Evolutionary conservation across 441 rosid genomes (phyloP).

Genomic region (Pelargonium fulgidum): DNA sequence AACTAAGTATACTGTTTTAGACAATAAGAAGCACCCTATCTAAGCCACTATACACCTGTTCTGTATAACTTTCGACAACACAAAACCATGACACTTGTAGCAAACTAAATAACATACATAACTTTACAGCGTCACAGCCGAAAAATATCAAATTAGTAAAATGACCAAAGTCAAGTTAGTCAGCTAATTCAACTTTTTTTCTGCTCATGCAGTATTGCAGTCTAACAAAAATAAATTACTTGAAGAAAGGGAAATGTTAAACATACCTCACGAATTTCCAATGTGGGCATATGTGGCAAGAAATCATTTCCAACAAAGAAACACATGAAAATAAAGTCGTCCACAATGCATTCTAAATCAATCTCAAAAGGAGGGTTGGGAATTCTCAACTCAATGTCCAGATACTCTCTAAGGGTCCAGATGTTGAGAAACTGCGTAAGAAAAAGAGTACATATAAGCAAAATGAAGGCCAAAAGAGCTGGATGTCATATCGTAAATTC

Average conservation of each 20-base stretch:
- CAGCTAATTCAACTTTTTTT: background rate
- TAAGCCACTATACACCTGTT: no score
- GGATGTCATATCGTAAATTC: background rate
- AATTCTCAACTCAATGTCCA: constrained; percentile 70
- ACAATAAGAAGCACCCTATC: no score
- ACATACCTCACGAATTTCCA: constrained; percentile 97
- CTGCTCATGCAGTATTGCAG: no score
- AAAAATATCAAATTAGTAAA: background rate
- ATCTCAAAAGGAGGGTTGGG: constrained; percentile 45
- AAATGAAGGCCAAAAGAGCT: background rate
- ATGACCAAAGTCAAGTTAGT: background rate
- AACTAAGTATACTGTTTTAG: no score
- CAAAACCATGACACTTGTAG: background rate
- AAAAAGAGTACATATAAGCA: constrained; percentile 6
- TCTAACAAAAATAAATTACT: background rate
- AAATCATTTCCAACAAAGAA: constrained; percentile 99
- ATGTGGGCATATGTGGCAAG: constrained; percentile 96
- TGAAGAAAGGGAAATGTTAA: background rate
- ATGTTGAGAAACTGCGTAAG: constrained; percentile 70
- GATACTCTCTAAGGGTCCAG: constrained; percentile 91
- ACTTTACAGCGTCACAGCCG: background rate
- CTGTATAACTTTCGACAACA: background rate
- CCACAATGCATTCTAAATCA: constrained; percentile 78
- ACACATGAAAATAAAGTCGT: constrained; percentile 97
- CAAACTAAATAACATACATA: background rate